A percentile compares a stretch with the other conserved stretches of the same genome.
These are phyloP conservation scores for Triticum monococcum DNA, from an alignment of 176 grass and related monocot species.

Conservation along the genomic window DNA sequence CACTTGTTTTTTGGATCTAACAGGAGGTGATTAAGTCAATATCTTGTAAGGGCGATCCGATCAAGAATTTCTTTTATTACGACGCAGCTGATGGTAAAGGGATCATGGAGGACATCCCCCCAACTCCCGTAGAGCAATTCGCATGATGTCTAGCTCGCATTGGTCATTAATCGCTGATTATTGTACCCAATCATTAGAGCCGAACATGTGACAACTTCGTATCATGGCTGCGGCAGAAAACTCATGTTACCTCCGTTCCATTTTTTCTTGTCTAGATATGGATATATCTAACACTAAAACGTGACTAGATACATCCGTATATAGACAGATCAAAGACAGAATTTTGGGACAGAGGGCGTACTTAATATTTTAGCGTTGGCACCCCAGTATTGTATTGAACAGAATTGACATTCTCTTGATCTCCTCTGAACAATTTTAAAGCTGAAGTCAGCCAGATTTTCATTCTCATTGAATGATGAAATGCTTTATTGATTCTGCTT, in stretches of 20 bases:
- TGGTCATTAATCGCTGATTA: conserved; percentile 10
- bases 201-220: conserved; percentile 4
- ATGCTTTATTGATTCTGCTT: background rate
- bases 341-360: no score
- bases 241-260: background rate
- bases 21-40: conserved; percentile 95
- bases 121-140: conserved; percentile 9
- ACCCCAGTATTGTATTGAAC: background rate
- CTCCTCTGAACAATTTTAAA: background rate
- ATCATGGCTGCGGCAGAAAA: background rate
- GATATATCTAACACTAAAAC: no score
- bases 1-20: conserved; percentile 10
- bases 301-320: no score
- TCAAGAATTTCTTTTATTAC: conserved; percentile 96
- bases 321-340: no score
- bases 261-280: no score
- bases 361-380: background rate
- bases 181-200: conserved; percentile 15
- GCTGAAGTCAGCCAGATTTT: background rate
- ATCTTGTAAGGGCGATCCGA: conserved; percentile 80
- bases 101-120: conserved; percentile 67
- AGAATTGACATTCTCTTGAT: background rate
- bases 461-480: background rate
- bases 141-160: background rate
- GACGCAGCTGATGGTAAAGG: conserved; percentile 78